Conservation (phyloP, 2,329 filamentous ascomycete species). For the Penicillium palitans region DNA sequence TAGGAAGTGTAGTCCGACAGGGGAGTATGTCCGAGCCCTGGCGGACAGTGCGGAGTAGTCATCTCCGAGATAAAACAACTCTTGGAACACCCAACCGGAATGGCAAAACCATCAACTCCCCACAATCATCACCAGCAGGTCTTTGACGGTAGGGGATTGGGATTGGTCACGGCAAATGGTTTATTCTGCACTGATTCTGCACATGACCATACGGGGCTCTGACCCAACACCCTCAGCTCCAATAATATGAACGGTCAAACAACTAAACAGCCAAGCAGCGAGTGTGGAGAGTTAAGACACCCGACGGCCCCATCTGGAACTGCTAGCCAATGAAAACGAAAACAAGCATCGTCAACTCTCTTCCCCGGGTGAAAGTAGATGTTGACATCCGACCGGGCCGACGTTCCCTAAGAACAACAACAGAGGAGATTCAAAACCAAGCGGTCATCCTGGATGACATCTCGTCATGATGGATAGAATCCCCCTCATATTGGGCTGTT, state of each 20-base stretch:
- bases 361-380: too few relatives aligned
- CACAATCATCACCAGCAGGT: background rate
- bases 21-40: background rate
- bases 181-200: background rate
- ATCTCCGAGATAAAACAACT: background rate
- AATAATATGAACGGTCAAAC: background rate
- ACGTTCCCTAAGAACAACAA: background rate
- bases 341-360: too few relatives aligned
- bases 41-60: background rate
- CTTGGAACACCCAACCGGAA: background rate
- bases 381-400: too few relatives aligned
- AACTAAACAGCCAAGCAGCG: background rate
- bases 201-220: background rate
- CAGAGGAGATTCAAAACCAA: background rate
- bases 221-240: too few relatives aligned
- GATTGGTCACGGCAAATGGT: background rate
- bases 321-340: constrained; percentile 11
- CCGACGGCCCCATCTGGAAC: background rate
- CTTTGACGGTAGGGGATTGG: background rate
- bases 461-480: background rate
- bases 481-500: too few relatives aligned
- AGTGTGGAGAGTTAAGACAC: background rate
- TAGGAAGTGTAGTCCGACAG: background rate
- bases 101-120: background rate
- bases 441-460: background rate